Evolutionary conservation across 371 early-diverging fungal species (phyloP).

Genomic region (Haplosporangium sp.): DNA sequence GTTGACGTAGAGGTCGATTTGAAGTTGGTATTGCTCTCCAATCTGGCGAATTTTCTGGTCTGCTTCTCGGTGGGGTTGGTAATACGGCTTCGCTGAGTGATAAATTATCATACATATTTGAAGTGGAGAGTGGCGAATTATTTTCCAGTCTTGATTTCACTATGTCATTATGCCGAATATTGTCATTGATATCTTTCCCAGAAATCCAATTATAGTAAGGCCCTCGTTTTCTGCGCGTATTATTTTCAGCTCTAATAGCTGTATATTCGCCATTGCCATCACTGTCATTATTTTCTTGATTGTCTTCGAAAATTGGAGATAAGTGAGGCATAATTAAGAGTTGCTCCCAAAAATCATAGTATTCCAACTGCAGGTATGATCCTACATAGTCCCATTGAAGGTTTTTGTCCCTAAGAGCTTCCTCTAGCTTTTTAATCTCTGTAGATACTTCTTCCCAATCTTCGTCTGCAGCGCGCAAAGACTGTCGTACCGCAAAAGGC

Average conservation of each 20-base stretch:
- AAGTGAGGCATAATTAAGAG: not conserved
- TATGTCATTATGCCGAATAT: not conserved
- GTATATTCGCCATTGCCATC: not conserved
- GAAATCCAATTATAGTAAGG: constrained; percentile 5
- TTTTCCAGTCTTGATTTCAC: not conserved
- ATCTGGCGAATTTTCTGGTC: not conserved
- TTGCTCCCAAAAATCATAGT: constrained; percentile 9
- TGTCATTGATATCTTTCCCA: constrained; percentile 6
- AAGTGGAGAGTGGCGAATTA: no score
- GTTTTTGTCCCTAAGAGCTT: not conserved
- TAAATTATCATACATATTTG: no score
- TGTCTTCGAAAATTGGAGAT: no score
- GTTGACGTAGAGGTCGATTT: constrained; percentile 40
- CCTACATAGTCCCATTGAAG: constrained; percentile 25
- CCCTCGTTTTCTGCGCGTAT: not conserved
- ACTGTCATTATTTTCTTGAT: no score
- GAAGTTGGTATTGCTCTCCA: constrained; percentile 19
- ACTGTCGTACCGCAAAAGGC: constrained; percentile 18
- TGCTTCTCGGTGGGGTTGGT: no score
- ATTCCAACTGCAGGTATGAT: constrained; percentile 7
- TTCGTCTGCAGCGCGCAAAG: constrained; percentile 1
- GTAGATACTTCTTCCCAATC: not conserved
- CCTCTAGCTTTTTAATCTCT: constrained; percentile 18
- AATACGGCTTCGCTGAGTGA: no score
- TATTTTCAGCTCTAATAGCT: not conserved